These are phyloP conservation scores for Phoma herbarum DNA, from an alignment of 2,329 filamentous ascomycete genomes.

Conservation along the genomic window DNA sequence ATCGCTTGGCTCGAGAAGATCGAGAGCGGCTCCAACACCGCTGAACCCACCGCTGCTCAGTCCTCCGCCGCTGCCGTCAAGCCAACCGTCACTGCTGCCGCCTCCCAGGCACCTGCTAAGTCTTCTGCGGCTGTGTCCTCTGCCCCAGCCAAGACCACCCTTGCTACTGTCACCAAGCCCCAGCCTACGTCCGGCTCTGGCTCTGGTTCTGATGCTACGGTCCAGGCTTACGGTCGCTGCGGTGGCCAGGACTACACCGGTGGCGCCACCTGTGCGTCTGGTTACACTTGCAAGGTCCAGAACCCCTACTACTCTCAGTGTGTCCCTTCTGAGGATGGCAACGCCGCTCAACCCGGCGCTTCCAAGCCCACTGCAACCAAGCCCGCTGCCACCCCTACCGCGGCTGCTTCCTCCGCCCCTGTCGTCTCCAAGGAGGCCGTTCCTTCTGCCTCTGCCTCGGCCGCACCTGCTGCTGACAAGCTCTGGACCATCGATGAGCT, in stretches of 20 bases:
- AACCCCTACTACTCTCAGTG: slow-evolving; percentile 61
- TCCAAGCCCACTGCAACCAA: slow-evolving; percentile 11
- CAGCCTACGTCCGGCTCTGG: slow-evolving; percentile 28
- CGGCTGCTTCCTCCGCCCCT: neutral
- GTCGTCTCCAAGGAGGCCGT: slow-evolving; percentile 4
- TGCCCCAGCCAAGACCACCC: slow-evolving; percentile 25
- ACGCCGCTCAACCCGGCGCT: slow-evolving; percentile 24
- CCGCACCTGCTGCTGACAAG: slow-evolving; percentile 17
- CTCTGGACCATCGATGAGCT: slow-evolving; percentile 22
- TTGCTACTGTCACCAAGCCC: slow-evolving; percentile 35
- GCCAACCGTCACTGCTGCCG: slow-evolving; percentile 1
- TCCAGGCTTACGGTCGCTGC: slow-evolving; percentile 51
- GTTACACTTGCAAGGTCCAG: slow-evolving; percentile 50
- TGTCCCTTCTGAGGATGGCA: slow-evolving; percentile 27
- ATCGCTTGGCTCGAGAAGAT: slow-evolving; percentile 24
- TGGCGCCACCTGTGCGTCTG: slow-evolving; percentile 50
- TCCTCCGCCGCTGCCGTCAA: slow-evolving; percentile 9
- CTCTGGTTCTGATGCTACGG: slow-evolving; percentile 26
- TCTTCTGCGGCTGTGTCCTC: slow-evolving; percentile 16
- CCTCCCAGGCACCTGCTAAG: neutral
- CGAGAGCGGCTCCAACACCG: slow-evolving; percentile 17
- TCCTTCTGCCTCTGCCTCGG: slow-evolving; percentile 10
- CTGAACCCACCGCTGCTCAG: slow-evolving; percentile 10
- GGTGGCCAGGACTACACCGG: slow-evolving; percentile 56
- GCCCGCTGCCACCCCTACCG: neutral